These are phyloP conservation scores for Penicillium expansum DNA, from an alignment of 2,329 filamentous ascomycete genomes.

Conservation along the genomic window DNA sequence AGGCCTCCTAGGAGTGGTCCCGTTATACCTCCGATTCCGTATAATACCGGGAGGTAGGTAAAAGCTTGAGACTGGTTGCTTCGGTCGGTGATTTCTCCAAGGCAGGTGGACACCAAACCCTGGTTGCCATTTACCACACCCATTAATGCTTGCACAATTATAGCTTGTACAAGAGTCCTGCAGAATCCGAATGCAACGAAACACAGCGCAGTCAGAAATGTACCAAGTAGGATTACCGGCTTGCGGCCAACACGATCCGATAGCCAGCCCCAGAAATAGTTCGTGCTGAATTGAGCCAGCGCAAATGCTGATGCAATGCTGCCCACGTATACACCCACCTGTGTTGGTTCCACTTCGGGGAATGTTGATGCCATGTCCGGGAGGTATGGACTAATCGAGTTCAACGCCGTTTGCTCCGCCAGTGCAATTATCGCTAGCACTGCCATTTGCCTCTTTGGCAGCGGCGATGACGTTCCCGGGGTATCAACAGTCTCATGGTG, in stretches of 20 bases:
- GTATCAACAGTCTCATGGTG: constrained; percentile 27
- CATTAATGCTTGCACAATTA: constrained; percentile 85
- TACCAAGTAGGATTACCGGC: constrained; percentile 77
- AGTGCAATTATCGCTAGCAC: constrained; percentile 85
- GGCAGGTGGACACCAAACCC: constrained; percentile 85
- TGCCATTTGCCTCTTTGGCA: constrained; percentile 78
- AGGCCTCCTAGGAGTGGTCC: constrained; percentile 89
- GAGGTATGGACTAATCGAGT: constrained; percentile 93
- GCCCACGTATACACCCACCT: constrained; percentile 85
- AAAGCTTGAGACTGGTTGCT: constrained; percentile 94
- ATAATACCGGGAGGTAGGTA: constrained; percentile 92
- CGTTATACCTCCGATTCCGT: constrained; percentile 88
- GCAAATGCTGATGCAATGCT: constrained; percentile 88
- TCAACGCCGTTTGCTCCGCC: constrained; percentile 92
- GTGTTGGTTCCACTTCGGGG: constrained; percentile 67
- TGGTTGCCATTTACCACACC: constrained; percentile 93
- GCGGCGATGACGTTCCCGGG: constrained; percentile 56
- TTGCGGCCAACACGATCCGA: constrained; percentile 78
- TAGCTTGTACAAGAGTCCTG: constrained; percentile 74
- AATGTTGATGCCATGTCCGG: constrained; percentile 89
- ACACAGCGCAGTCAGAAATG: constrained; percentile 74
- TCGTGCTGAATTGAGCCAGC: constrained; percentile 85
- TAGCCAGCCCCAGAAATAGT: constrained; percentile 85
- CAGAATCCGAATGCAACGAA: constrained; percentile 89
- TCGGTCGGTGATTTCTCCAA: constrained; percentile 92